phyloP scores from a whole-genome alignment of 164 flowering plant species.

The Umbellularia californica region DNA sequence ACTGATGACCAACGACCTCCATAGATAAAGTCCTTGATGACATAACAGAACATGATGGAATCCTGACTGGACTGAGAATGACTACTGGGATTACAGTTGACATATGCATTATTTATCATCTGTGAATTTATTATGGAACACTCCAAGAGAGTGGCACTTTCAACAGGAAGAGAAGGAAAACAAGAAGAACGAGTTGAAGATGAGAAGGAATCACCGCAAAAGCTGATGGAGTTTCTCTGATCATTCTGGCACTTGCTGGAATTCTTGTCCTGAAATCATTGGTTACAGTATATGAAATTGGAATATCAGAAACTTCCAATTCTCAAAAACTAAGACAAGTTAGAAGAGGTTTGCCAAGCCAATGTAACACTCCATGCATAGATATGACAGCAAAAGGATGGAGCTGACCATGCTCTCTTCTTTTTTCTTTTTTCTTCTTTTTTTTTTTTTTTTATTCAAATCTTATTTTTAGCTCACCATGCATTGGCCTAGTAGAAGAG shows the following conservation, averaged over 20 bases:
- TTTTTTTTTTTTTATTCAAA: no score
- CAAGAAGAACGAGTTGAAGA: no score
- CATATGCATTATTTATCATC: slow-evolving; percentile 10
- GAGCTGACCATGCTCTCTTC: no score
- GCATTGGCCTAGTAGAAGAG: no score
- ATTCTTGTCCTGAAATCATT: slow-evolving; percentile 50
- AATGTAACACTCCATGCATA: neutral
- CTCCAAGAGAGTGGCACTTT: slow-evolving; percentile 15
- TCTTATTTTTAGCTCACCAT: no score
- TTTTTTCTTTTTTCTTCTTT: no score
- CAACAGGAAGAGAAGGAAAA: no score
- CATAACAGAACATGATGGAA: slow-evolving; percentile 59
- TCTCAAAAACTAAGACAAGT: neutral
- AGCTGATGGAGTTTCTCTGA: slow-evolving; percentile 42
- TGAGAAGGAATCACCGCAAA: no score
- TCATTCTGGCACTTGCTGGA: slow-evolving; percentile 33
- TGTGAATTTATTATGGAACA: slow-evolving; percentile 43
- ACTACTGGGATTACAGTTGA: slow-evolving; percentile 44
- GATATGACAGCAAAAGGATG: no score
- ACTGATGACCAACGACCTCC: slow-evolving; percentile 53
- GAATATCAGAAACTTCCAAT: neutral
- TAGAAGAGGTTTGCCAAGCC: neutral
- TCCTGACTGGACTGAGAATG: slow-evolving; percentile 39
- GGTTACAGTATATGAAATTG: neutral
- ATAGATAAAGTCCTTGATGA: slow-evolving; percentile 81